Evolutionary conservation across 768 basidiomycete genomes (phyloP).

Genomic region (Trametes sanguinea): DNA sequence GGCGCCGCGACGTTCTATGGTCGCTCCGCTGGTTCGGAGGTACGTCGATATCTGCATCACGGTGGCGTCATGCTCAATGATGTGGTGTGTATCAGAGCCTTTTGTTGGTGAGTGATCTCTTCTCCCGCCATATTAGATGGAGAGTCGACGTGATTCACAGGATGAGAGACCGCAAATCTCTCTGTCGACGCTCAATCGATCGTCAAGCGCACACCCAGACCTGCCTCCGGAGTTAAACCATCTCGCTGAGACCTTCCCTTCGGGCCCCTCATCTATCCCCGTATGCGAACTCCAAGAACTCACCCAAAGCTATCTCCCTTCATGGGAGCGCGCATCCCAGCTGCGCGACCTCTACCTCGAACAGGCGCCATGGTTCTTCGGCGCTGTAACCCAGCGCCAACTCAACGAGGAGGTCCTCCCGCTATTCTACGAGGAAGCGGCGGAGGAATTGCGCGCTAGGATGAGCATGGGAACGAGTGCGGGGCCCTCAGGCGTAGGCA

Average conservation of each 20-base stretch:
- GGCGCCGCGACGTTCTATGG: constrained; percentile 75
- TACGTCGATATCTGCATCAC: constrained; percentile 36
- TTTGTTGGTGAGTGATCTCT: constrained; percentile 22
- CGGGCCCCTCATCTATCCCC: constrained; percentile 41
- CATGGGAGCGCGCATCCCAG: constrained; percentile 56
- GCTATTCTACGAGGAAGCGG: constrained; percentile 63
- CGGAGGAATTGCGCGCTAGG: constrained; percentile 42
- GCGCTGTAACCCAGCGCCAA: constrained; percentile 64
- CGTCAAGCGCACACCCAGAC: background rate
- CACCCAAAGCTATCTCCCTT: constrained; percentile 53
- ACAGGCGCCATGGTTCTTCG: constrained; percentile 82
- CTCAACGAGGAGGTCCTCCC: constrained; percentile 65
- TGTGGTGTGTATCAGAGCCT: constrained; percentile 22
- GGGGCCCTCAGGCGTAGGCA: constrained; percentile 28
- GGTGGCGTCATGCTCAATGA: background rate
- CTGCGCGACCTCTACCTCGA: constrained; percentile 71
- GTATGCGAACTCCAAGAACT: constrained; percentile 48
- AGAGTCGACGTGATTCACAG: background rate
- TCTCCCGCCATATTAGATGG: background rate
- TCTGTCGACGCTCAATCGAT: background rate
- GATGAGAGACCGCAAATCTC: constrained; percentile 19
- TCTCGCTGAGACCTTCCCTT: constrained; percentile 50
- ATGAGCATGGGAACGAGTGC: constrained; percentile 3
- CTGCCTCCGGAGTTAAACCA: constrained; percentile 23
- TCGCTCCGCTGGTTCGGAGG: constrained; percentile 74